A percentile compares a stretch with the other conserved stretches of the same genome.
Evolutionary conservation across 352 stramenopile genomes (phyloP).

Genomic region (Phytophthora vignae): DNA sequence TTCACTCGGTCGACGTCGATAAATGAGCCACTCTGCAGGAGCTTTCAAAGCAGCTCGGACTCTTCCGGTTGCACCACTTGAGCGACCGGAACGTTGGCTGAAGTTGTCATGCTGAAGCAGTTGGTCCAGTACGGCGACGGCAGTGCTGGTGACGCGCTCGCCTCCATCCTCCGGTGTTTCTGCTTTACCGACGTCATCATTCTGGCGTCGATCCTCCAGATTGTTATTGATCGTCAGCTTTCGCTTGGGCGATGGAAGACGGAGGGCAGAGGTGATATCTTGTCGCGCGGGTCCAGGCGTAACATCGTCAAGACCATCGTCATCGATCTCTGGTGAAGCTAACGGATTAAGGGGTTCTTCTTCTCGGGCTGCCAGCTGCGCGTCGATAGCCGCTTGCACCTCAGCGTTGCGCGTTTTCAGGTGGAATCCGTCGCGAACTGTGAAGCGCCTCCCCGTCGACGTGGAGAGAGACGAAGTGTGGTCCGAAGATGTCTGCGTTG

Average conservation of each 20-base stretch:
- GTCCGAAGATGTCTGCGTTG: background rate
- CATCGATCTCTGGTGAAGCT: conserved; percentile 2
- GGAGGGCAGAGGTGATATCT: conserved; percentile 10
- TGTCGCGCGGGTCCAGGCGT: conserved; percentile 12
- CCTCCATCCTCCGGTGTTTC: background rate
- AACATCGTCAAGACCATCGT: background rate
- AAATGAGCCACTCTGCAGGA: conserved; percentile 70
- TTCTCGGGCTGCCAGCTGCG: conserved; percentile 28
- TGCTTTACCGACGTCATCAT: conserved; percentile 4
- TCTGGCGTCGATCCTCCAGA: conserved; percentile 10
- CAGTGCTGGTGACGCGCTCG: conserved; percentile 5
- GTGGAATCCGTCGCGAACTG: conserved; percentile 78
- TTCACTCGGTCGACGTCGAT: conserved; percentile 53
- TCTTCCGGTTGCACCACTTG: conserved; percentile 5
- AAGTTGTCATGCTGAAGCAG: conserved; percentile 20
- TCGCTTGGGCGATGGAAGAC: background rate
- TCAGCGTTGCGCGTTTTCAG: conserved; percentile 68
- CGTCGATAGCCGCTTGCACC: conserved; percentile 47
- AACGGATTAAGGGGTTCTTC: conserved; percentile 5
- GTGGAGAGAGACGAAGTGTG: conserved; percentile 1
- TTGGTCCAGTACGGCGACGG: conserved; percentile 20
- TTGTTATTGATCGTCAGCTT: conserved; percentile 16
- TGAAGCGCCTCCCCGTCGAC: conserved; percentile 51
- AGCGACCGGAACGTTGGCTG: background rate
- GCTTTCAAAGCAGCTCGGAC: conserved; percentile 35